Conservation (phyloP, 1,139 yeast genomes). For the Kodamaea fungicola region DNA sequence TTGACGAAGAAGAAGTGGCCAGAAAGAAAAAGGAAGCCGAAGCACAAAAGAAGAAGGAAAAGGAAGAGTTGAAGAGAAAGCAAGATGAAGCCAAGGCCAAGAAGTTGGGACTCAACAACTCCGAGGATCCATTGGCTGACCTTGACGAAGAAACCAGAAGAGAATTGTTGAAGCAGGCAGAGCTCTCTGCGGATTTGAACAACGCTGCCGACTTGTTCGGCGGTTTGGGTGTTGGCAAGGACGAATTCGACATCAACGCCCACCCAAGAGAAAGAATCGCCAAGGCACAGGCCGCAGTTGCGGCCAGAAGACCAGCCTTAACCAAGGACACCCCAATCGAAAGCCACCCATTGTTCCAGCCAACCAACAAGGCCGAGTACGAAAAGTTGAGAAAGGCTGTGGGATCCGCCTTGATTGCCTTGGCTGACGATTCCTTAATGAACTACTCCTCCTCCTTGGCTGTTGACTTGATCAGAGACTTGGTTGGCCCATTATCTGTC, state of each 20-base stretch:
- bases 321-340: conserved; percentile 69
- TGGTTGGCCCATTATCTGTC: conserved; percentile 73
- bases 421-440: conserved; percentile 60
- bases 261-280: conserved; percentile 70
- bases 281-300: conserved; percentile 47
- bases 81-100: conserved; percentile 32
- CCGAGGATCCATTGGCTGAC: conserved; percentile 51
- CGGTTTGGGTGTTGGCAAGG: conserved; percentile 66
- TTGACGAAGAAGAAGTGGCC: conserved; percentile 60
- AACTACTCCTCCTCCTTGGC: conserved; percentile 76
- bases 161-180: conserved; percentile 74
- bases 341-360: conserved; percentile 75
- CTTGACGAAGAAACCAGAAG: conserved; percentile 66
- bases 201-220: conserved; percentile 93
- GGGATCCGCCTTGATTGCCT: conserved; percentile 59
- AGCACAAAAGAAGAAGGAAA: conserved; percentile 39
- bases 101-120: conserved; percentile 19
- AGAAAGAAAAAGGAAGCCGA: conserved; percentile 39
- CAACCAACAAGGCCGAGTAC: conserved; percentile 75
- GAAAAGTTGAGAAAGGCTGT: conserved; percentile 82
- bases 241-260: conserved; percentile 40
- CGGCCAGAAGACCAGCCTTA: conserved; percentile 36
- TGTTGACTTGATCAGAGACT: conserved; percentile 80
- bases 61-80: conserved; percentile 41
- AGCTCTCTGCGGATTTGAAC: conserved; percentile 79